Conservation (phyloP, 495 filamentous ascomycete species). For the Hyaloscypha hepaticicola region DNA sequence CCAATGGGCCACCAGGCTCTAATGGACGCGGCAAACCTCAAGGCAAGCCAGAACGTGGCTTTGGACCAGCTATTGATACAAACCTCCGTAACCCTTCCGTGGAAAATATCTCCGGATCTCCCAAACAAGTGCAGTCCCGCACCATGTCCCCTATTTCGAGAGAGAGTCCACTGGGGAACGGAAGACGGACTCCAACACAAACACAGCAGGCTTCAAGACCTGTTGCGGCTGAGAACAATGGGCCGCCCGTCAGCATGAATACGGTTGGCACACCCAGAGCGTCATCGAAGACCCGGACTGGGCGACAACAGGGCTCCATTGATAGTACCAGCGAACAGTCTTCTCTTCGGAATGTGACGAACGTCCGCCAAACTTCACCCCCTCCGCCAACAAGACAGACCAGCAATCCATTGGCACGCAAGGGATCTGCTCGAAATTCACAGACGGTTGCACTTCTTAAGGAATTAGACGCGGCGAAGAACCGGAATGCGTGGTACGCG, state of each 20-base stretch:
- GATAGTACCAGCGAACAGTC: slow-evolving; percentile 48
- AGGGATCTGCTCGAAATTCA: slow-evolving; percentile 52
- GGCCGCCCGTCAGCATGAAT: slow-evolving; percentile 30
- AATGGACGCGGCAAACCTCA: slow-evolving; percentile 29
- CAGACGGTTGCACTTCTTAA: slow-evolving; percentile 65
- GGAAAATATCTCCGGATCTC: slow-evolving; percentile 22
- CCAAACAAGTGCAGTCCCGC: slow-evolving; percentile 15
- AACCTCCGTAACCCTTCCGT: slow-evolving; percentile 21
- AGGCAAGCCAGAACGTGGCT: slow-evolving; percentile 39
- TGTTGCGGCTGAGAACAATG: slow-evolving; percentile 30
- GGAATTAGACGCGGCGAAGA: slow-evolving; percentile 79
- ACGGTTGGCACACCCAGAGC: slow-evolving; percentile 15
- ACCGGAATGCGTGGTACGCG: slow-evolving; percentile 93
- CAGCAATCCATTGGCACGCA: slow-evolving; percentile 48
- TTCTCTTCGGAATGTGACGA: slow-evolving; percentile 39
- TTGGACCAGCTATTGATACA: slow-evolving; percentile 54
- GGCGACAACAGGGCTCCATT: slow-evolving; percentile 47
- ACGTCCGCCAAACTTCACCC: slow-evolving; percentile 47
- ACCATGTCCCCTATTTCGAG: slow-evolving; percentile 25
- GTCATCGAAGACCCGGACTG: slow-evolving; percentile 34
- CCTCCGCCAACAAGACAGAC: slow-evolving; percentile 50
- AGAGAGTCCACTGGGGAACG: slow-evolving; percentile 46
- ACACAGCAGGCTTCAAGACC: slow-evolving; percentile 30
- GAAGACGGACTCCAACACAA: slow-evolving; percentile 60
- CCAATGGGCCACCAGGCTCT: slow-evolving; percentile 41